Evolutionary conservation across 805 yeast genomes (phyloP).

Genomic region (Spathaspora sp.): DNA sequence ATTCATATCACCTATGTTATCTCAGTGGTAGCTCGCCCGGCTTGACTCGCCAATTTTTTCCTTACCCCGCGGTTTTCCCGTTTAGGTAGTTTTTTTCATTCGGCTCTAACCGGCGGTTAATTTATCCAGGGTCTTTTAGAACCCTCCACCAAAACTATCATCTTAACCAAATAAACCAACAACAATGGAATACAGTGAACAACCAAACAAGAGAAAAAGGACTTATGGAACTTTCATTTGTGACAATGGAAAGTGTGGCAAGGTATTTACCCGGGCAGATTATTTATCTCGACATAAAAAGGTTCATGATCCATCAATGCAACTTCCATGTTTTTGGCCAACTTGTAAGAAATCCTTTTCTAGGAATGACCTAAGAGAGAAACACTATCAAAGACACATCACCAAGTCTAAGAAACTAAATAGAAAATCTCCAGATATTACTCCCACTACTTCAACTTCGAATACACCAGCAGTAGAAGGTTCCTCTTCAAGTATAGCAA

Average conservation of each 20-base stretch:
- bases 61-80: neutral
- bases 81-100: neutral
- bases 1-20: too few relatives aligned
- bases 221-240: slow-evolving; percentile 26
- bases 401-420: neutral
- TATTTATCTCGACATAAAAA: slow-evolving; percentile 60
- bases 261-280: slow-evolving; percentile 54
- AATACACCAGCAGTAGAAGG: neutral
- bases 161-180: neutral
- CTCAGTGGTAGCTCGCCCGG: too few relatives aligned
- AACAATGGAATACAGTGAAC: neutral
- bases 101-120: too few relatives aligned
- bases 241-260: slow-evolving; percentile 45
- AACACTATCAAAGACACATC: slow-evolving; percentile 17
- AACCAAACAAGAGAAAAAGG: slow-evolving; percentile 15
- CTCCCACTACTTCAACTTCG: neutral
- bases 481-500: neutral
- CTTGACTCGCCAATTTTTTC: too few relatives aligned
- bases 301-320: slow-evolving; percentile 38
- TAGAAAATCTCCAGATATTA: neutral
- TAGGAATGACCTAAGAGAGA: slow-evolving; percentile 19
- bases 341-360: slow-evolving; percentile 15
- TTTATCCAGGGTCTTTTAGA: too few relatives aligned
- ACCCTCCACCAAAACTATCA: neutral
- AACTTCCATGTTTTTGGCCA: slow-evolving; percentile 13